Conservation (phyloP, 176 grass and related monocot genomes). For the Hsuehochloa calcarea region DNA sequence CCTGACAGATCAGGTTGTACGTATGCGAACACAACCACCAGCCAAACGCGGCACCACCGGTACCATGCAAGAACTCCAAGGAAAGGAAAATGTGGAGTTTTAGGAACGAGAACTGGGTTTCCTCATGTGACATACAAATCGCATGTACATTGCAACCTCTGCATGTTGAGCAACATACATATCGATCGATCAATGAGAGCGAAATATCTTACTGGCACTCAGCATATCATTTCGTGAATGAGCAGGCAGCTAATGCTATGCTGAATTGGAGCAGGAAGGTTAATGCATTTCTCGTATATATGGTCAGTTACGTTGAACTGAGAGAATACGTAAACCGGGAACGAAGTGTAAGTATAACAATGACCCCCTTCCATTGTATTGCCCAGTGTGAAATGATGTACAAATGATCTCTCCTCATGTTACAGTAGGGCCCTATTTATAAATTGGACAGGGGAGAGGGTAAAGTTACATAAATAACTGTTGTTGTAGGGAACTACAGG, state of each 20-base stretch:
- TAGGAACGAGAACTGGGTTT: neutral
- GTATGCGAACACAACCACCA: neutral
- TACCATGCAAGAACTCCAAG: neutral
- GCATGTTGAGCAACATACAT: neutral
- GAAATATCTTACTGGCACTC: neutral
- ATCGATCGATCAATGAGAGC: neutral
- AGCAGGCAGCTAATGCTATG: neutral
- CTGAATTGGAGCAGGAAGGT: neutral
- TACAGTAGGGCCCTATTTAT: too few relatives aligned
- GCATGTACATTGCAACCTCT: neutral
- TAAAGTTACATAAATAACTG: too few relatives aligned
- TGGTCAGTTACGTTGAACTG: too few relatives aligned
- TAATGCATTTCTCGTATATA: too few relatives aligned
- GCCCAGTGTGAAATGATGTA: too few relatives aligned
- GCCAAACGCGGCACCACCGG: neutral
- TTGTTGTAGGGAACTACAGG: too few relatives aligned
- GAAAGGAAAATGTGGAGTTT: neutral
- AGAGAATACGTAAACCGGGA: too few relatives aligned
- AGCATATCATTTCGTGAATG: too few relatives aligned
- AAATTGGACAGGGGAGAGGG: too few relatives aligned
- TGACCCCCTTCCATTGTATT: too few relatives aligned
- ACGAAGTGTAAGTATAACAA: too few relatives aligned
- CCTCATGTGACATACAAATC: neutral
- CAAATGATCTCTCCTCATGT: too few relatives aligned
- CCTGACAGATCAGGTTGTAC: neutral